Conservation (phyloP, 108 stramenopile genomes). For the Pseudonitzschia multistriata region DNA sequence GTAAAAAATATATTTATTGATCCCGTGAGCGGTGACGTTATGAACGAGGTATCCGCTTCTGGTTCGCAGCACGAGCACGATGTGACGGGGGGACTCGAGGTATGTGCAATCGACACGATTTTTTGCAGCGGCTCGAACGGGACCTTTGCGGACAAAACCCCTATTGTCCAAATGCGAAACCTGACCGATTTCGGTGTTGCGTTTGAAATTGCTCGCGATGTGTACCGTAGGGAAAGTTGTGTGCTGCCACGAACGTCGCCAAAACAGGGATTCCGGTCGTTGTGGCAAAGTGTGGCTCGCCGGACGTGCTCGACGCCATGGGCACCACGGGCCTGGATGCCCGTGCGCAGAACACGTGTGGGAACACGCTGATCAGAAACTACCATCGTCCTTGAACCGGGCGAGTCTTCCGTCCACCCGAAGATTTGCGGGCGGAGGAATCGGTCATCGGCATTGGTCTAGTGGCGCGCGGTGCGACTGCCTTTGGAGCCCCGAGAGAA, state of each 20-base stretch:
- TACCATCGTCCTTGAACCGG: too few relatives aligned
- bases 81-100: conserved; percentile 77
- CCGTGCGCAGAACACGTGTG: neutral
- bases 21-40: conserved; percentile 23
- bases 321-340: neutral
- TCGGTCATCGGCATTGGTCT: too few relatives aligned
- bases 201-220: neutral
- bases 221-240: conserved; percentile 58
- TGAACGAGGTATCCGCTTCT: conserved; percentile 40
- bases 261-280: conserved; percentile 48
- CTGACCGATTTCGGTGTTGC: neutral
- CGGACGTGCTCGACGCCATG: conserved; percentile 35
- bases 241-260: conserved; percentile 53
- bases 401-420: too few relatives aligned
- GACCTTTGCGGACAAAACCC: too few relatives aligned
- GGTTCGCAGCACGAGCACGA: conserved; percentile 77
- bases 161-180: too few relatives aligned
- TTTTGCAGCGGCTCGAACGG: too few relatives aligned
- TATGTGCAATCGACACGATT: too few relatives aligned
- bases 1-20: conserved; percentile 47
- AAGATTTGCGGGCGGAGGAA: too few relatives aligned
- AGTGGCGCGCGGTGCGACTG: too few relatives aligned
- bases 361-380: neutral
- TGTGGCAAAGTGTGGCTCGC: conserved; percentile 51
- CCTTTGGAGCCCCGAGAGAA: too few relatives aligned